Base-by-base conservation (phyloP, 139 green algal genomes). In the Picochlorum sp. region DNA sequence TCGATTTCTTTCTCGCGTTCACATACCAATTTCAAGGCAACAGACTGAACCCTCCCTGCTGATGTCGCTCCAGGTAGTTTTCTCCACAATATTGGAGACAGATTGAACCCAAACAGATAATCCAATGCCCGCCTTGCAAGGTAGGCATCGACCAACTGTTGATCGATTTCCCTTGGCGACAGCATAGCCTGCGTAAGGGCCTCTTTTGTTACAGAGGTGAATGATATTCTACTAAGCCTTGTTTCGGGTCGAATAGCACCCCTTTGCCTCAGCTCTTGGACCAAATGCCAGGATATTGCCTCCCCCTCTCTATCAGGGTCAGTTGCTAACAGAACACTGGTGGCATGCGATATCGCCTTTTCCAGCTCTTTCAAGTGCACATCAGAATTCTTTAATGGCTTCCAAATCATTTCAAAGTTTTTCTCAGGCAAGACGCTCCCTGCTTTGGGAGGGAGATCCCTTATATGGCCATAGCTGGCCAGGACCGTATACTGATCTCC, bases 301-400 rank as follows among this genome's bases (percentile, higher is more conserved):
- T 98, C 91, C 2, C 91, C 91, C 71, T 95, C 87, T 3, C 87
- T 57, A 72, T 98, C 91, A 4, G 91, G 91, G 63, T 98, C 91
- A 0, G 88, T 97, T 9, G 91, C 91, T 56, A 98, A n/a, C n/a
- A n/a, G n/a, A n/a, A 97, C 51, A 20, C 56, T 29, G 10, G 56
- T 24, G 7, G 57, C 60, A 13, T 35, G 24, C 14, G 26, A 20
- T 43, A 61, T 37, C 13, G 61, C 70, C 7, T 6, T 33, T 26
- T 54, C 52, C 25, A 90, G 78, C 6, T 41, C 72, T 26, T 30
- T 30, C 41, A 87, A 26, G 4, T 61, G 50, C 0, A 18, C 33
- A 28, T 58, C 54, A 8, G 67, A 67, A 6, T 13, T 29, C 7
- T 47, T 13, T 4, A 16, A 30, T 36, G 77, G 20, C 39, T 76